These are phyloP conservation scores for Arachnomyces sp. DNA, from an alignment of 2,329 filamentous ascomycete genomes.

Conservation along the genomic window DNA sequence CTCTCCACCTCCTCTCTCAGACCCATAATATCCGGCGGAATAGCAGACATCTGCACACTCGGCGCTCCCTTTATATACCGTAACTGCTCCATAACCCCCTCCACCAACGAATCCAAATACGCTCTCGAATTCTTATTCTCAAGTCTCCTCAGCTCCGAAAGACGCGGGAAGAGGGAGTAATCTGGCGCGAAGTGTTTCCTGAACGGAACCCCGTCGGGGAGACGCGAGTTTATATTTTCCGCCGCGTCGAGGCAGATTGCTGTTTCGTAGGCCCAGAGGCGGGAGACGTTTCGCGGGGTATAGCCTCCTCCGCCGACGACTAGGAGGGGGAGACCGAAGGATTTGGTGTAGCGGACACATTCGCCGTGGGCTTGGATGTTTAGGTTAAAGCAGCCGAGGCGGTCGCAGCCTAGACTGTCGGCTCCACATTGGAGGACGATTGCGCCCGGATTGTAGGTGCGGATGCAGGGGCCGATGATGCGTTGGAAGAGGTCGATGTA, in stretches of 20 bases:
- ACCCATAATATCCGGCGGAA: constrained; percentile 67
- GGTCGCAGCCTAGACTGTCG: constrained; percentile 87
- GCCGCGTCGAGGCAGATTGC: constrained; percentile 74
- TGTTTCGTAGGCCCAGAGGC: constrained; percentile 95
- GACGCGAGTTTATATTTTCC: constrained; percentile 60
- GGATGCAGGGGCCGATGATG: constrained; percentile 69
- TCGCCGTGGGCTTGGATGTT: constrained; percentile 90
- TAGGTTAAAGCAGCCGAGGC: constrained; percentile 91
- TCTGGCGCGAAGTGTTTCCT: constrained; percentile 82
- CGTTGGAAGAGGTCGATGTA: constrained; percentile 79
- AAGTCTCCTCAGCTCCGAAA: constrained; percentile 61
- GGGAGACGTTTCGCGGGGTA: constrained; percentile 90
- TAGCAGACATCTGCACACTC: constrained; percentile 74
- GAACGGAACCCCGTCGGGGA: constrained; percentile 77
- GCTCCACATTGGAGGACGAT: constrained; percentile 95
- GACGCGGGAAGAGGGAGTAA: constrained; percentile 77
- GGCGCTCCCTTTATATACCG: constrained; percentile 78
- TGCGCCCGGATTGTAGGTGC: constrained; percentile 77
- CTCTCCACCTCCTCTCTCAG: constrained; percentile 42
- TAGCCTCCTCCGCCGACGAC: constrained; percentile 94
- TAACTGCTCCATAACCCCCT: constrained; percentile 75
- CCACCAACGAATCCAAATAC: constrained; percentile 66
- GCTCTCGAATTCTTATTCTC: constrained; percentile 75
- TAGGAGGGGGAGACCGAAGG: constrained; percentile 69
- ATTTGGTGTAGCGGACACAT: constrained; percentile 85